A percentile compares a stretch with the other conserved stretches of the same genome.
These are phyloP conservation scores for Phytophthora pistaciae DNA, from an alignment of 352 stramenopile species.

Conservation along the genomic window DNA sequence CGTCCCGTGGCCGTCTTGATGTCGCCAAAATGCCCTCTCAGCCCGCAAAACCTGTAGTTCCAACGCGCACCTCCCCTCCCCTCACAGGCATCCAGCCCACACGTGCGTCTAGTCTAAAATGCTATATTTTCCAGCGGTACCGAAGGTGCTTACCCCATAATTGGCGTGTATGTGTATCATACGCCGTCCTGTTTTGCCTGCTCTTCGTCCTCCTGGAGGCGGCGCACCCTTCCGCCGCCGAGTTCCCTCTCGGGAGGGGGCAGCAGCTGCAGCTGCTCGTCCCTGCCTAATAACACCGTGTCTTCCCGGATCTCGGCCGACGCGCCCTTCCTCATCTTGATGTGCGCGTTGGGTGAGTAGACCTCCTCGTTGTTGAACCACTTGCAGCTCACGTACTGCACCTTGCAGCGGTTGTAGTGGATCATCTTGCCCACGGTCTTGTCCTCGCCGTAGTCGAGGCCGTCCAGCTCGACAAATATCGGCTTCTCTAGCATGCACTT, in stretches of 20 bases:
- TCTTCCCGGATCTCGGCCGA: constrained; percentile 65
- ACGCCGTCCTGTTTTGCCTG: constrained; percentile 15
- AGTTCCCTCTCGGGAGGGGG: constrained; percentile 19
- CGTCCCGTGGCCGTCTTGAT: too few relatives aligned
- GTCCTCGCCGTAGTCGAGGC: constrained; percentile 80
- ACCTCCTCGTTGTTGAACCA: constrained; percentile 89
- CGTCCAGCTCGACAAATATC: constrained; percentile 68
- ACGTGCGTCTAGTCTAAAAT: constrained; percentile 41
- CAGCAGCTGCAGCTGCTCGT: constrained; percentile 32
- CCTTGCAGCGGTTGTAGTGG: constrained; percentile 80
- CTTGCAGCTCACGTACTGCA: constrained; percentile 88
- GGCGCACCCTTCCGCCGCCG: constrained; percentile 31
- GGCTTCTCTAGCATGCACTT: constrained; percentile 72
- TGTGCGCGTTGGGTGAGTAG: constrained; percentile 69
- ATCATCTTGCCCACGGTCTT: constrained; percentile 88
- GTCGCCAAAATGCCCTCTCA: too few relatives aligned
- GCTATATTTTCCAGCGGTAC: constrained; percentile 34
- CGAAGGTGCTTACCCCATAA: constrained; percentile 15
- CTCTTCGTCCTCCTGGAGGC: constrained; percentile 19
- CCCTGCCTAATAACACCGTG: constrained; percentile 61
- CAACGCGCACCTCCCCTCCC: too few relatives aligned
- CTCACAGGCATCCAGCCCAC: neutral
- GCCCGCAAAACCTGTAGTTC: neutral
- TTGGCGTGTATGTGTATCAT: constrained; percentile 4
- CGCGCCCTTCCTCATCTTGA: constrained; percentile 77